Base-by-base conservation (phyloP, 116 monocot genomes). In the Posidonia oceanica region DNA sequence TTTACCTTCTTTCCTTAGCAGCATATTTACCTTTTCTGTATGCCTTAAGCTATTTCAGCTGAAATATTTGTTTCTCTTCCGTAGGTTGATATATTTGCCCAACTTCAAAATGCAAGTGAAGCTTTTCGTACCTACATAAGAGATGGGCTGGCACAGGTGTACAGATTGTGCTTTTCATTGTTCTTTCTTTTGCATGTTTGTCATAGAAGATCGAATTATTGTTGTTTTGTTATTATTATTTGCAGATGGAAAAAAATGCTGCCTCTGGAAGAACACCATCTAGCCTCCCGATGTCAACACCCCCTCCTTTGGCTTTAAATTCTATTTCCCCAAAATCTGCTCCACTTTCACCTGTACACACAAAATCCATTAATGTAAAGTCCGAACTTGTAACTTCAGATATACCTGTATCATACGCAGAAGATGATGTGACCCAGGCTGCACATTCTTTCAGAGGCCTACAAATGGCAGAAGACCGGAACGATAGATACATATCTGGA, bases 71-170 rank as follows among this genome's bases (percentile, higher is more conserved):
- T 44, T 51, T 52, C 40, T 14, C 69, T 20, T 51, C 29, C 71
- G 4, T 69, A 98, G 98, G 93, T 98, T 75, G 98, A 98, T 76
- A 98, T 98, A 71, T 98, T 98, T 81, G 61, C 93, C 56, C 98
- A 98, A 75, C 92, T 98, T 37, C 92, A 98, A 57, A 98, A 98
- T 85, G 98, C 98, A 29, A 98, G 98, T 75, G 98, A 98, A 56
- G 98, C 98, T 59, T 98, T 98, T 74, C 85, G 93, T 59, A 89
- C 93, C 51, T 98, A 98, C 72, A 98, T 98, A 69, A 85, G 93
- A 79, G 98, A 98, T 74, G 98, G 98, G 20, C 67, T 98, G 40
- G 86, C 93, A 0, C 93, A 98, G 90, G 98, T 87, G 67, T 64
- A 66, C 54, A 12, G 39, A 14, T 52, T 72, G 21, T 14, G 18